Evolutionary conservation across 345 rosid genomes (phyloP), one percentile per base, ranked within the genome.

Genomic region (thale cress (Arabidopsis thaliana)): DNA sequence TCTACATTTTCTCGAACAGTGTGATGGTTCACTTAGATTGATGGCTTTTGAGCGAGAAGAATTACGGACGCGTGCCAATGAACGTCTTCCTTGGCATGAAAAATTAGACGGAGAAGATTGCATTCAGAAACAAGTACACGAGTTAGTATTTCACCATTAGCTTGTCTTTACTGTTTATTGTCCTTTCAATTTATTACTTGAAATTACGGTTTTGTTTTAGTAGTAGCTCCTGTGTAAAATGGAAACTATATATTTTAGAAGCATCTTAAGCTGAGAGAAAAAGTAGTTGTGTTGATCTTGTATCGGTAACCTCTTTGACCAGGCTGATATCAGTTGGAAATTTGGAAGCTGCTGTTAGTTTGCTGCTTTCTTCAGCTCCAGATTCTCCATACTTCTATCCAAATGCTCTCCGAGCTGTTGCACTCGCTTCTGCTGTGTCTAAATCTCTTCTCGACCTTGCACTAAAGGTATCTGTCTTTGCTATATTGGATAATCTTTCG

Each of bases 351-450:
- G 98, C 98, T 57, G 98, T 94, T 62, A 94, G 91, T 78, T 85
- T 94, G 83, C 78, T 94, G 84, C 96, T 94, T 82, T 85, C 97
- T 24, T 87, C 96, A 59, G 80, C 91, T 75, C 97, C 97, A 23
- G 98, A 94, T 76, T 88, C 96, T 73, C 76, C 95, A 72, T 94
- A 85, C 79, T 94, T 94, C 83, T 91, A 91, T 82, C 85, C 89
- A 62, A 91, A 91, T 85, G 95, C 98, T 69, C 83, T 94, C 56
- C 97, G 98, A 78, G 98, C 97, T 4, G 95, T 94, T 55, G 97
- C 97, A 69, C 97, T 94, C 82, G 81, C 98, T 71, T 91, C 97
- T 75, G 98, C 97, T 33, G 97, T 94, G 75, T 94, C 98, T 69
- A 85, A 80, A 72, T 90, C 97, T 84, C 97, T 94, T 82, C 96